A percentile compares a stretch with the other conserved stretches of the same genome.
These are phyloP conservation scores for Tilletiopsis washingtonensis DNA, from an alignment of 1,284 basidiomycete genomes.

Conservation along the genomic window DNA sequence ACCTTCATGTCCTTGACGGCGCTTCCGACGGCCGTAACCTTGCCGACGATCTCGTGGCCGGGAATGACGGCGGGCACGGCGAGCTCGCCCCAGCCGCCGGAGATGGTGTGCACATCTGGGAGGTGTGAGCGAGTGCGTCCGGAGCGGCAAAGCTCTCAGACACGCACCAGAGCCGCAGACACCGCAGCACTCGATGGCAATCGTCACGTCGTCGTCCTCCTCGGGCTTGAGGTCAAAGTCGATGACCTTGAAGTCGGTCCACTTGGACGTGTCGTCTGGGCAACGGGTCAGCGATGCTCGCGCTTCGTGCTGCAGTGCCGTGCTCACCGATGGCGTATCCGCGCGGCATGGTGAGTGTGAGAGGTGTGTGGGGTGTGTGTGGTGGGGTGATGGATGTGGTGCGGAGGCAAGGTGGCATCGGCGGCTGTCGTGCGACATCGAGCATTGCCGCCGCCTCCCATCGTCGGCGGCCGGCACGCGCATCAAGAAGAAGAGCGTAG, in stretches of 20 bases:
- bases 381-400: no score
- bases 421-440: no score
- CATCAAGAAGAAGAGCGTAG: no score
- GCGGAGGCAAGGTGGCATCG: no score
- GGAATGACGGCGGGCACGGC: constrained; percentile 46
- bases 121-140: no score
- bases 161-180: constrained; percentile 34
- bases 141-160: background rate
- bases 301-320: no score
- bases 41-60: constrained; percentile 61
- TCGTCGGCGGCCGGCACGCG: no score
- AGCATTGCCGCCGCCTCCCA: no score
- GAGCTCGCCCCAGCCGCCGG: constrained; percentile 42
- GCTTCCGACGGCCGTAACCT: constrained; percentile 48
- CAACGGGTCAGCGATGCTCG: no score
- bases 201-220: constrained; percentile 37
- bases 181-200: constrained; percentile 42
- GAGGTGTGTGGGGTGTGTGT: no score
- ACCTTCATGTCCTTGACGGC: constrained; percentile 58
- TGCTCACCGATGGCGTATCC: no score
- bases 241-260: constrained; percentile 45
- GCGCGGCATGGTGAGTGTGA: no score
- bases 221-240: constrained; percentile 43
- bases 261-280: constrained; percentile 42
- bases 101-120: constrained; percentile 37